Conservation (phyloP, 1,139 yeast species). For the Debaryomycetaceae sp. region DNA sequence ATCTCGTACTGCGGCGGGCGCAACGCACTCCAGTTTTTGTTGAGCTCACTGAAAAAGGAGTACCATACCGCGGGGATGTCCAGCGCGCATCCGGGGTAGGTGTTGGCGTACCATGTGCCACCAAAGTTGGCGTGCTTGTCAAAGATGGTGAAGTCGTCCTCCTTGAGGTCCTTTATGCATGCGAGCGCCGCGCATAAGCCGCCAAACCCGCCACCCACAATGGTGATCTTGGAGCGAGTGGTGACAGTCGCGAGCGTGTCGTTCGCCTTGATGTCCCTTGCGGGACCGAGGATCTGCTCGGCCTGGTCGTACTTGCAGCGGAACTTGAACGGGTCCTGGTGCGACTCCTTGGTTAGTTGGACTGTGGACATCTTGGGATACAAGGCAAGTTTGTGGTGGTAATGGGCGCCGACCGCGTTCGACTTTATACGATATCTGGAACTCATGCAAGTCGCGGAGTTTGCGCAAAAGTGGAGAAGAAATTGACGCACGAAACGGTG, state of each 20-base stretch:
- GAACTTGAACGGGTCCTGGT: conserved; percentile 27
- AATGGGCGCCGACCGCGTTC: neutral
- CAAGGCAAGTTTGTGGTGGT: too few species aligned
- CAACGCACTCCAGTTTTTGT: conserved; percentile 39
- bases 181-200: conserved; percentile 37
- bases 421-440: neutral
- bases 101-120: conserved; percentile 55
- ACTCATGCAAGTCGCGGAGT: conserved; percentile 6
- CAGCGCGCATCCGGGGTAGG: conserved; percentile 53
- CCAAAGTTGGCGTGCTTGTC: conserved; percentile 45
- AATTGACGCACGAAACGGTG: conserved; percentile 1
- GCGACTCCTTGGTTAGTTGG: conserved; percentile 27
- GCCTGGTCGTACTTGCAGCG: conserved; percentile 29
- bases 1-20: conserved; percentile 49
- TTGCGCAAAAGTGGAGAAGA: conserved; percentile 2
- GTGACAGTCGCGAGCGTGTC: conserved; percentile 18
- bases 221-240: conserved; percentile 27
- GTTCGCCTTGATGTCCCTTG: conserved; percentile 14
- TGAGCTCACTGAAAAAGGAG: conserved; percentile 37
- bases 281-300: conserved; percentile 20
- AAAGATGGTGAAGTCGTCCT: conserved; percentile 33
- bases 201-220: conserved; percentile 48
- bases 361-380: conserved; percentile 20
- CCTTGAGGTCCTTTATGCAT: conserved; percentile 26
- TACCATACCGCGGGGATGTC: conserved; percentile 51